Conservation (phyloP, 306 rosid species). For the Dalbergia cultrata region DNA sequence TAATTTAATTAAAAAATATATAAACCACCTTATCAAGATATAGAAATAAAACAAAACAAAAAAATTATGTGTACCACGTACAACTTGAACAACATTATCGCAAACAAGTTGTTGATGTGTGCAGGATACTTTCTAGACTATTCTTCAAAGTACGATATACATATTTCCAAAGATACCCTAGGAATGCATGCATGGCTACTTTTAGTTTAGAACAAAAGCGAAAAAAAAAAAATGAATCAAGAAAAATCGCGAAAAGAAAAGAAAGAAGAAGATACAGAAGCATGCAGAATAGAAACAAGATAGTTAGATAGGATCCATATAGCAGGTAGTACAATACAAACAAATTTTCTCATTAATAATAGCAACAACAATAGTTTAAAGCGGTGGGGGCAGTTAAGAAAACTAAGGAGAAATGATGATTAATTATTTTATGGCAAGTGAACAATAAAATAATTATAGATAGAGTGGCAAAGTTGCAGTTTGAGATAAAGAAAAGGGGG, state of each 20-base stretch:
- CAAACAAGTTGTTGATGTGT: slow-evolving; percentile 31
- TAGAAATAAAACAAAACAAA: background rate
- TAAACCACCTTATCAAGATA: no score
- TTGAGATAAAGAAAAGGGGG: slow-evolving; percentile 43
- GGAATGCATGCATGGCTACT: slow-evolving; percentile 15
- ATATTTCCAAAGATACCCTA: slow-evolving; percentile 29
- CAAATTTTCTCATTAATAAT: background rate
- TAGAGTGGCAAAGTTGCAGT: slow-evolving; percentile 51
- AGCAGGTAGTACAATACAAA: slow-evolving; percentile 1
- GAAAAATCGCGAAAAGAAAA: background rate
- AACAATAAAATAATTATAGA: slow-evolving; percentile 3
- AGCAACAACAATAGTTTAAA: background rate
- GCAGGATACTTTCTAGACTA: slow-evolving; percentile 38
- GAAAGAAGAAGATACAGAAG: background rate
- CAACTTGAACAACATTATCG: slow-evolving; percentile 42
- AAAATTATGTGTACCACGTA: background rate
- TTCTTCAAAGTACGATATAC: slow-evolving; percentile 5
- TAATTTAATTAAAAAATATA: no score
- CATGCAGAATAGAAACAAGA: background rate
- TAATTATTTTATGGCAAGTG: slow-evolving; percentile 17
- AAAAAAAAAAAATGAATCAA: background rate
- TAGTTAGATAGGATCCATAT: background rate
- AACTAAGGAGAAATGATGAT: background rate
- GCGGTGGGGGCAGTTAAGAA: slow-evolving; percentile 31
- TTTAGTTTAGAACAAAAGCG: background rate